A percentile compares a stretch with the other conserved stretches of the same genome.
These are phyloP conservation scores for Neocallimastix lanati DNA, from an alignment of 192 early-diverging fungal species.

Conservation along the genomic window DNA sequence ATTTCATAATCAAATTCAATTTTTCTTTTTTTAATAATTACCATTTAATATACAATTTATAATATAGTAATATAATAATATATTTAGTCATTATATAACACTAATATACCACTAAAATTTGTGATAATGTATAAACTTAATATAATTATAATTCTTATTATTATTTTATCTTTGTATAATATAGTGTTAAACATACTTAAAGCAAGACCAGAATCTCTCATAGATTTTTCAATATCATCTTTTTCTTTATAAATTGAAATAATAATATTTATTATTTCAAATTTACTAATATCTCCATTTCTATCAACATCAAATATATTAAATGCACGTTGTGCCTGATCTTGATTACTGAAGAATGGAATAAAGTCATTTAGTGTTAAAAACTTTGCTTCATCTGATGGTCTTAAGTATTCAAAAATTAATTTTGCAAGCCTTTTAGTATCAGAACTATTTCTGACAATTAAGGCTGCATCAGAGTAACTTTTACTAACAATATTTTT, in stretches of 20 bases:
- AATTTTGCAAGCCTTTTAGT: not conserved
- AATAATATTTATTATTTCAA: constrained; percentile 62
- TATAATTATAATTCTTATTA: too few species aligned
- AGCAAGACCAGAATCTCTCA: constrained; percentile 68
- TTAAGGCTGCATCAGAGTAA: not conserved
- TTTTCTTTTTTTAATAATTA: not conserved
- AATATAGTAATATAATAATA: too few species aligned
- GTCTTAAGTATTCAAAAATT: not conserved
- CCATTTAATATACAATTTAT: too few species aligned
- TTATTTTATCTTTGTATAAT: too few species aligned
- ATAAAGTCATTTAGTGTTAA: constrained; percentile 45
- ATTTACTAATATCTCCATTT: constrained; percentile 67
- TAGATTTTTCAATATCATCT: constrained; percentile 42
- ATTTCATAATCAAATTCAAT: not conserved
- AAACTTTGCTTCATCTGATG: not conserved
- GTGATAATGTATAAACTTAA: too few species aligned
- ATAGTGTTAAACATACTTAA: constrained; percentile 52
- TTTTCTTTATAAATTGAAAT: constrained; percentile 71
- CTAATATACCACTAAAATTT: too few species aligned
- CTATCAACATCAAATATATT: constrained; percentile 69
- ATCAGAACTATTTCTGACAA: not conserved
- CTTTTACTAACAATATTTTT: not conserved
- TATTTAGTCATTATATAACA: too few species aligned
- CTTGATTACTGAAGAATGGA: constrained; percentile 51
- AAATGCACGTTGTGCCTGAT: constrained; percentile 66